Conservation (phyloP, 2,329 filamentous ascomycete species). For the Penicillium vulpinum region DNA sequence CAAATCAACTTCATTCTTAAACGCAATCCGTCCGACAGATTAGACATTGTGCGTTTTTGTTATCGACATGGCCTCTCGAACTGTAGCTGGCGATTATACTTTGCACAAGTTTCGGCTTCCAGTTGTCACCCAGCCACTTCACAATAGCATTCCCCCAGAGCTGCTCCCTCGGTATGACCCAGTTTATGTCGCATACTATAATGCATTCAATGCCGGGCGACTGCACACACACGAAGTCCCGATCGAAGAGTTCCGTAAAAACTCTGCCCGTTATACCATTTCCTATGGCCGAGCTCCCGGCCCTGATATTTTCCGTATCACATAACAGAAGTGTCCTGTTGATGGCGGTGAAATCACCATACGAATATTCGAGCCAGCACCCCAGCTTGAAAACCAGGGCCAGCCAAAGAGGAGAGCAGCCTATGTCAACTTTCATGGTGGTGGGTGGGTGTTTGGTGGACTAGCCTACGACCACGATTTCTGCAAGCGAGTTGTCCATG, state of each 20-base stretch:
- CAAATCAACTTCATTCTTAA: neutral
- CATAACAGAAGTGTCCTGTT: conserved; percentile 43
- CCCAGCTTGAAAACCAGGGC: conserved; percentile 25
- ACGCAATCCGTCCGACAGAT: neutral
- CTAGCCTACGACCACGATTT: conserved; percentile 42
- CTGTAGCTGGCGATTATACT: conserved; percentile 15
- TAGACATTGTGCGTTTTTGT: neutral
- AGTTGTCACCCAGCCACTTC: conserved; percentile 36
- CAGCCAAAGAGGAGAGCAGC: conserved; percentile 35
- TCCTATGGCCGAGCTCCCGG: conserved; percentile 41
- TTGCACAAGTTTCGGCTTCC: conserved; percentile 29
- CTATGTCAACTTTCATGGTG: conserved; percentile 46
- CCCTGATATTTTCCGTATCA: conserved; percentile 41
- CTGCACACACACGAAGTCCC: conserved; percentile 46
- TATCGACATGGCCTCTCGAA: conserved; percentile 10
- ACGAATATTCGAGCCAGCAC: conserved; percentile 42
- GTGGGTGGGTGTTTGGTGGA: conserved; percentile 48
- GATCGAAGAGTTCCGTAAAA: conserved; percentile 41
- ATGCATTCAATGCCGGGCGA: conserved; percentile 45
- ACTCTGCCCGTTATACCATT: conserved; percentile 42
- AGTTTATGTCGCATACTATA: conserved; percentile 44
- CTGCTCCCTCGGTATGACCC: conserved; percentile 43
- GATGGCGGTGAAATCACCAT: conserved; percentile 42
- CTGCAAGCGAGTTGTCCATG: conserved; percentile 43
- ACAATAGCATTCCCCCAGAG: conserved; percentile 44